phyloP scores from a whole-genome alignment of 352 stramenopile species.

The Phytophthora hybrid region DNA sequence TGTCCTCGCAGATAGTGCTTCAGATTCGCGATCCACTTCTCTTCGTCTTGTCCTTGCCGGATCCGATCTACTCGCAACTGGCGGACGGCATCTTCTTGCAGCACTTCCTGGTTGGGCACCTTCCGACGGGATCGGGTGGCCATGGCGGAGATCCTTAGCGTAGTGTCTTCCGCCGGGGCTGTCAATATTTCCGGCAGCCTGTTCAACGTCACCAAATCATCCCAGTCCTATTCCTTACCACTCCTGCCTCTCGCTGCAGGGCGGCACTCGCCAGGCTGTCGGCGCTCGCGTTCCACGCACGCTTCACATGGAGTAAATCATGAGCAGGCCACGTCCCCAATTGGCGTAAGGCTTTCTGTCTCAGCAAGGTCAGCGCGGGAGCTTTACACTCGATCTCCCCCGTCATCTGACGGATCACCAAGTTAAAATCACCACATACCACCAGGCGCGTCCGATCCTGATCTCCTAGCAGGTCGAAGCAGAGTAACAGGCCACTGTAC shows the following conservation, averaged over 20 bases:
- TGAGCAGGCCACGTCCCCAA: neutral
- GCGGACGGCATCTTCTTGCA: neutral
- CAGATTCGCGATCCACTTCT: too few species aligned
- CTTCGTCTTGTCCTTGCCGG: too few species aligned
- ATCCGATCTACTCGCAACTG: too few species aligned
- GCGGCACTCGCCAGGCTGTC: neutral
- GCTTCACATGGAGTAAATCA: constrained; percentile 2
- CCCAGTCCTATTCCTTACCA: neutral
- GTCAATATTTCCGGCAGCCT: too few species aligned
- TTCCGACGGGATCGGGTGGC: rapidly evolving
- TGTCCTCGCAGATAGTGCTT: too few species aligned
- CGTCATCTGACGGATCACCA: too few species aligned
- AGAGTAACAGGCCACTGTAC: constrained; percentile 18
- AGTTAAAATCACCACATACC: constrained; percentile 1
- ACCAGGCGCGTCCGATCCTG: neutral
- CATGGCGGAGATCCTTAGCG: too few species aligned
- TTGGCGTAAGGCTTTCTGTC: neutral
- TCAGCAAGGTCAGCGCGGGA: neutral
- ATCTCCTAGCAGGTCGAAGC: neutral
- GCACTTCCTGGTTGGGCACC: neutral
- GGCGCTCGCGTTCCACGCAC: constrained; percentile 9
- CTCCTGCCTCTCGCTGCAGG: neutral
- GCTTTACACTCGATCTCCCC: too few species aligned
- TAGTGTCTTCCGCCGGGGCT: too few species aligned
- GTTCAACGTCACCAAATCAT: constrained; percentile 9